Conservation (phyloP, 1,139 yeast genomes). For the Eremothecium cymbalariae region DNA sequence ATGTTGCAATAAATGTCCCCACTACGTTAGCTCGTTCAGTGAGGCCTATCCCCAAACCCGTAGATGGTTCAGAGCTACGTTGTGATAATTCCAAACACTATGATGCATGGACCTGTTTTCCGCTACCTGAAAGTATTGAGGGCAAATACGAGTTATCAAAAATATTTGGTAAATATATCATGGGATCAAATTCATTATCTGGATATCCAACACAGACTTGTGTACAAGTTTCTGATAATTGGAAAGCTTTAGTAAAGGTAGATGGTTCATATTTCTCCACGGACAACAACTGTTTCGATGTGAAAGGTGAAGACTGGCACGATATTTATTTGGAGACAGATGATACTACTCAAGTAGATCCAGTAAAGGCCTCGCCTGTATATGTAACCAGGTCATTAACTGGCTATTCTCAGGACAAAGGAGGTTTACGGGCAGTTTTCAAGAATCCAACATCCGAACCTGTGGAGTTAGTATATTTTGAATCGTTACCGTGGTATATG, state of each 20-base stretch:
- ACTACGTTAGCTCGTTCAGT: constrained; percentile 54
- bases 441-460: constrained; percentile 50
- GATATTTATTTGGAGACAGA: constrained; percentile 37
- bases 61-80: constrained; percentile 53
- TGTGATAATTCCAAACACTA: constrained; percentile 59
- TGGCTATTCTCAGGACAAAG: constrained; percentile 85
- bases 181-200: constrained; percentile 55
- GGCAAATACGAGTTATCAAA: constrained; percentile 50
- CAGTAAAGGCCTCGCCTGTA: constrained; percentile 51
- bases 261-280: constrained; percentile 29
- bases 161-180: constrained; percentile 59
- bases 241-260: constrained; percentile 37
- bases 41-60: constrained; percentile 76
- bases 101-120: constrained; percentile 70
- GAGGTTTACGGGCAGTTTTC: constrained; percentile 77
- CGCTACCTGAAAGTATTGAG: constrained; percentile 49
- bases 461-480: constrained; percentile 57
- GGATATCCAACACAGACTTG: constrained; percentile 38
- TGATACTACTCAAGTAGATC: constrained; percentile 34
- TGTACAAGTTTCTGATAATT: constrained; percentile 38
- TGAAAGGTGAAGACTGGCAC: constrained; percentile 33
- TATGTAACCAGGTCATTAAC: constrained; percentile 77
- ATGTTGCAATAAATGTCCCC: constrained; percentile 65
- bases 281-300: constrained; percentile 31
- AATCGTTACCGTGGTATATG: constrained; percentile 91